A percentile compares a stretch with the other conserved stretches of the same genome.
These are phyloP conservation scores for Rhodotorula sp. DNA, from an alignment of 1,284 basidiomycete genomes.

Conservation along the genomic window DNA sequence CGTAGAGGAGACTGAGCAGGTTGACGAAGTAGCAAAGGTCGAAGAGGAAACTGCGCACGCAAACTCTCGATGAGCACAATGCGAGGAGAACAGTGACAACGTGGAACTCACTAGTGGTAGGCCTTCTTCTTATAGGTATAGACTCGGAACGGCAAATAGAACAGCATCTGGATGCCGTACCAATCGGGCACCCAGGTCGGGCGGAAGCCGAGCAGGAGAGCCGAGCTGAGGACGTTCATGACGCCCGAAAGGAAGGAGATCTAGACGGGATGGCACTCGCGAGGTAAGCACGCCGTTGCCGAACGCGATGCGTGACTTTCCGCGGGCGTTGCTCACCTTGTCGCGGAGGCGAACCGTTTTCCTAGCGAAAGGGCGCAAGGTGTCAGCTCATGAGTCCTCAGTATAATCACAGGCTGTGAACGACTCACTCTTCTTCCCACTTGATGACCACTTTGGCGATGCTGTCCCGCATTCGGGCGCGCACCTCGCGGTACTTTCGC, in stretches of 20 bases:
- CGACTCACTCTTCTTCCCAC: slow-evolving; percentile 46
- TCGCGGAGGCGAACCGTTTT: slow-evolving; percentile 42
- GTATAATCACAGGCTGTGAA: too few relatives aligned
- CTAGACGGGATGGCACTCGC: slow-evolving; percentile 9
- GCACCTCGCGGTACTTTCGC: slow-evolving; percentile 40
- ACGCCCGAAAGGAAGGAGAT: slow-evolving; percentile 47
- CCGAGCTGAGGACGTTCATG: slow-evolving; percentile 44
- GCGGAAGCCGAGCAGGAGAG: slow-evolving; percentile 45
- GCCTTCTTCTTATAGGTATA: slow-evolving; percentile 44
- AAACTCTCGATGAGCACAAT: too few relatives aligned
- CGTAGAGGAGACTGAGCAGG: slow-evolving; percentile 43
- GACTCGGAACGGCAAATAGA: slow-evolving; percentile 43
- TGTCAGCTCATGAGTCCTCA: not conserved
- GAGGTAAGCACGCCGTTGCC: not conserved
- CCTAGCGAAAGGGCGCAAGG: not conserved
- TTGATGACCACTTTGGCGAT: slow-evolving; percentile 38
- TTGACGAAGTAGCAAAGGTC: slow-evolving; percentile 47
- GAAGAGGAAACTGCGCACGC: slow-evolving; percentile 42
- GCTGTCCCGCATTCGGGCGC: slow-evolving; percentile 35
- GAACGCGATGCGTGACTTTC: too few relatives aligned
- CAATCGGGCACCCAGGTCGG: slow-evolving; percentile 44
- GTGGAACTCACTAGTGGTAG: slow-evolving; percentile 41
- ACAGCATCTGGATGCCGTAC: slow-evolving; percentile 44
- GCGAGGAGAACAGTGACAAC: too few relatives aligned
- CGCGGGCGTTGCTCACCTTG: slow-evolving; percentile 20